Evolutionary conservation across 1,139 yeast genomes (phyloP), one percentile per base, ranked within the genome.

Genomic region (Debaryomyces sp.): DNA sequence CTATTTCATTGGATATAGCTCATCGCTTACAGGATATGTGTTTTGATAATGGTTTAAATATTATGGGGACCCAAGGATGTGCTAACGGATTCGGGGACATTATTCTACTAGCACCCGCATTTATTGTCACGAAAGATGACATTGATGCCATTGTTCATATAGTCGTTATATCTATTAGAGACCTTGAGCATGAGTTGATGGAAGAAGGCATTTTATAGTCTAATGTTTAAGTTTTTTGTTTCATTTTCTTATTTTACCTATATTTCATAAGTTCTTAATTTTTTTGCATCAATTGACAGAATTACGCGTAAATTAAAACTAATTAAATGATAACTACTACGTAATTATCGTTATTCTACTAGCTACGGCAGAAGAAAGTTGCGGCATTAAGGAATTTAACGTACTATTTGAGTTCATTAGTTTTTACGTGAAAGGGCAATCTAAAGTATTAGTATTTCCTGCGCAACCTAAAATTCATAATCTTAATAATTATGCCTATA

Each of bases 61-160:
- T 74, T 29, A 70, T 80, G 77, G 81, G 76, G 13, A 56, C 72
- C 52, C 68, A 69, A 34, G 81, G 82, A 37, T 70, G 79, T 32
- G 61, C 64, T 51, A 78, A 71, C 46, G 72, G 61, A 42, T 62
- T 54, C 5, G 85, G 85, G 53, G 85, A 80, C 55, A 80, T 79
- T 56, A 63, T 77, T 21, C 55, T 76, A 44, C 61, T 79, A 44
- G 84, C 84, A 0, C 87, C 86, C 13, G 64, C 81, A 10, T 81
- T 68, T 59, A 67, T 71, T 33, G 61, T 81, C 47, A 74, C 81
- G 24, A 69, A 71, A 51, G 71, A 68, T 23, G 80, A 80, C 51
- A 78, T 71, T 40, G 78, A 77, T 49, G 65, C 66, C 42, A 69
- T 81, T 48, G 78, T 75, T 38, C 30, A 60, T 21, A 53, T 60